Conservation (phyloP, 2,329 filamentous ascomycete genomes). For the Gaeumannomyces tritici region DNA sequence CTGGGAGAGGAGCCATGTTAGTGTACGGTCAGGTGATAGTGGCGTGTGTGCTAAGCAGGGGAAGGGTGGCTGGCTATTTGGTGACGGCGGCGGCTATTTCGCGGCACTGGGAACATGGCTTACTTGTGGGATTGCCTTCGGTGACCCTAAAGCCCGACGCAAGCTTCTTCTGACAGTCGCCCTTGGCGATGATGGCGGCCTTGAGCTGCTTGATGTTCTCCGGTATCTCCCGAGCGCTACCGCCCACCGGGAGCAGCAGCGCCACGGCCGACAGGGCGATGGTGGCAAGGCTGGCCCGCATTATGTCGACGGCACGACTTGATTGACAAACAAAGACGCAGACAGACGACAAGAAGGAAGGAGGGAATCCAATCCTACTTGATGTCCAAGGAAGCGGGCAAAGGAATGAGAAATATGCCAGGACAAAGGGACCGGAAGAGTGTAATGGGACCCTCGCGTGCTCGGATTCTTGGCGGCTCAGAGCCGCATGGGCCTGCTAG, state of each 20-base stretch:
- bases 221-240: conserved; percentile 13
- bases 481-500: not conserved
- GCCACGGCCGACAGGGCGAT: not conserved
- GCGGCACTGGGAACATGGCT: not conserved
- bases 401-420: not conserved
- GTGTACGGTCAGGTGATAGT: not conserved
- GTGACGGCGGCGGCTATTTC: no score
- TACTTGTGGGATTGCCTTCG: not conserved
- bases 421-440: not conserved
- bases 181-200: conserved; percentile 18
- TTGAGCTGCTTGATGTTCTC: conserved; percentile 19
- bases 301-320: not conserved
- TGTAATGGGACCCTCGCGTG: not conserved
- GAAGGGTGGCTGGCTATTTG: no score
- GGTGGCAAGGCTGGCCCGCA: not conserved
- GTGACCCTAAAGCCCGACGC: conserved; percentile 18
- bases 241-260: not conserved
- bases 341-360: not conserved
- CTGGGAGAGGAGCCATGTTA: conserved; percentile 3
- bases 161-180: conserved; percentile 19
- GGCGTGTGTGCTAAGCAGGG: no score
- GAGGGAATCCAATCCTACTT: not conserved
- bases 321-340: no score
- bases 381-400: not conserved
- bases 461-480: not conserved